Evolutionary conservation across 768 basidiomycete genomes (phyloP).

Genomic region (Termitomyces sp.): DNA sequence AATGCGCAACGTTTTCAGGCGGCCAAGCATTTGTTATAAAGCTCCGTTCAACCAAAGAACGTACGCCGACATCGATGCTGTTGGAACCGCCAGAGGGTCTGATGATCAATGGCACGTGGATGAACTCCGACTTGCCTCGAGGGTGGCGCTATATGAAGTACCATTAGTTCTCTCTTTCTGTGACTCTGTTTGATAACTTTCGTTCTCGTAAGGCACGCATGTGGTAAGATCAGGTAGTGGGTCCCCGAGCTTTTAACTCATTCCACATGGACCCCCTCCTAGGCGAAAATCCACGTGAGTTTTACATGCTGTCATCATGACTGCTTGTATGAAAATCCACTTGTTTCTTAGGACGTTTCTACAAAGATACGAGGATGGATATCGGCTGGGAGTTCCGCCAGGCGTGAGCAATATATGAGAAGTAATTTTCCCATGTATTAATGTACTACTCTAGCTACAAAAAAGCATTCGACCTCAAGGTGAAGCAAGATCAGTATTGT

Average conservation of each 20-base stretch:
- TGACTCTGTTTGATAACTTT: background rate
- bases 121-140: slow-evolving; percentile 38
- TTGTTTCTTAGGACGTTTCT: slow-evolving; percentile 25
- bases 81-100: slow-evolving; percentile 67
- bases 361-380: slow-evolving; percentile 58
- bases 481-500: slow-evolving; percentile 66
- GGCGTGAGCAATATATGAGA: slow-evolving; percentile 34
- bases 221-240: slow-evolving; percentile 33
- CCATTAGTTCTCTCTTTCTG: slow-evolving; percentile 15
- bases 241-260: background rate
- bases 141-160: slow-evolving; percentile 77
- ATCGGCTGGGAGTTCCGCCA: slow-evolving; percentile 62
- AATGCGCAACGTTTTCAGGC: slow-evolving; percentile 27
- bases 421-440: background rate
- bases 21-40: slow-evolving; percentile 80
- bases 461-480: slow-evolving; percentile 59
- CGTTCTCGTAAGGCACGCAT: slow-evolving; percentile 40
- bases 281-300: slow-evolving; percentile 54
- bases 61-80: slow-evolving; percentile 67
- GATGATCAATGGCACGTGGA: slow-evolving; percentile 36
- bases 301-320: background rate
- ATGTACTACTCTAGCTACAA: slow-evolving; percentile 39
- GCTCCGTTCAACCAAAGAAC: slow-evolving; percentile 64
- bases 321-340: background rate
- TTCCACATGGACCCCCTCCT: background rate